Evolutionary conservation across 2,329 filamentous ascomycete genomes (phyloP).

Genomic region (Epichloe aotearoae): DNA sequence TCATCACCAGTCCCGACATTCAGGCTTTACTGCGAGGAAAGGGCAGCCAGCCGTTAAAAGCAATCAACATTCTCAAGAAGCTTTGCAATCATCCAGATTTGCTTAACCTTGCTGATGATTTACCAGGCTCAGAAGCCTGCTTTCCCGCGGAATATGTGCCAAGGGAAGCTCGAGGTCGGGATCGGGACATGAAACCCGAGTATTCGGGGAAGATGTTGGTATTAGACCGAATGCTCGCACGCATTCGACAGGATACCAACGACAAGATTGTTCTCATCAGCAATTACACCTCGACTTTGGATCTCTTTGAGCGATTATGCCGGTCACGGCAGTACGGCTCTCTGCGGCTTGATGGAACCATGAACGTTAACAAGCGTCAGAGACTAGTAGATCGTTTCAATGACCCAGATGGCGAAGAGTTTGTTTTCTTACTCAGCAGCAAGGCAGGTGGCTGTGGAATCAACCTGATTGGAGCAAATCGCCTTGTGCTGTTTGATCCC

Average conservation of each 20-base stretch:
- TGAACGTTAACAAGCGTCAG: constrained; percentile 94
- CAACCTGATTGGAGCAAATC: constrained; percentile 88
- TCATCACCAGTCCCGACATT: constrained; percentile 91
- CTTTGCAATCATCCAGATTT: constrained; percentile 97
- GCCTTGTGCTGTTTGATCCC: constrained; percentile 89
- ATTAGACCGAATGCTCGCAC: constrained; percentile 91
- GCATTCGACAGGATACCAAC: constrained; percentile 90
- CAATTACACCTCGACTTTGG: constrained; percentile 93
- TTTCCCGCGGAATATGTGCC: constrained; percentile 82
- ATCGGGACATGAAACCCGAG: constrained; percentile 86
- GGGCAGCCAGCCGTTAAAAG: constrained; percentile 89
- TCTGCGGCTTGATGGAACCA: constrained; percentile 85
- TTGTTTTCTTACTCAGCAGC: constrained; percentile 89
- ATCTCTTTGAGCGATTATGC: constrained; percentile 86
- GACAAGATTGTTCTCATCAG: constrained; percentile 99
- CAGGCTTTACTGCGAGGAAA: constrained; percentile 84
- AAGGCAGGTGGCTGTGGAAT: constrained; percentile 96
- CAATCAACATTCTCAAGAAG: constrained; percentile 94
- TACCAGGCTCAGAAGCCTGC: constrained; percentile 72
- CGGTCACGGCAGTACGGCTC: constrained; percentile 72
- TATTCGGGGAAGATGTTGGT: constrained; percentile 98
- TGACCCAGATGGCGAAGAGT: constrained; percentile 77
- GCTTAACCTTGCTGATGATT: constrained; percentile 65
- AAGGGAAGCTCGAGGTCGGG: constrained; percentile 74
- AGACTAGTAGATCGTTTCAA: constrained; percentile 98